Percentiles rank a stretch among this genome's conserved stretches.
Conservation (phyloP, 176 grass and related monocot species). For the Cocos nucifera region DNA sequence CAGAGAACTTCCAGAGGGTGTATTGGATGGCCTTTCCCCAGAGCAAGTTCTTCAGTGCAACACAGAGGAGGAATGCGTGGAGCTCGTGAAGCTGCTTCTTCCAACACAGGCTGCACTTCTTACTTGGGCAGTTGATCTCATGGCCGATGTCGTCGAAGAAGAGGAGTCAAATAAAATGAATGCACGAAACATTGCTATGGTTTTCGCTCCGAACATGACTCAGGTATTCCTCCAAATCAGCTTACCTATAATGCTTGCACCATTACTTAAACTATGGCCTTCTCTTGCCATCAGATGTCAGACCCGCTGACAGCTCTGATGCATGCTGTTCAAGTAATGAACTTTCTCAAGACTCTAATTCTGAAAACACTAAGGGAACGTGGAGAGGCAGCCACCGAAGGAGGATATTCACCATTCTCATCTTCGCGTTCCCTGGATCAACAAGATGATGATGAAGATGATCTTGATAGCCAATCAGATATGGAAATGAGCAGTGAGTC, state of each 20-base stretch:
- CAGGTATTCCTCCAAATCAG: constrained; percentile 34
- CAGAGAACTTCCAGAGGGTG: constrained; percentile 90
- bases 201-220: constrained; percentile 96
- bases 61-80: constrained; percentile 73
- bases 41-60: constrained; percentile 74
- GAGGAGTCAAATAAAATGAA: constrained; percentile 96
- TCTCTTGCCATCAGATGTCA: constrained; percentile 69
- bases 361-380: constrained; percentile 68
- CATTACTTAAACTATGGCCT: background rate
- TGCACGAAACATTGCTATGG: constrained; percentile 91
- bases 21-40: constrained; percentile 66
- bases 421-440: constrained; percentile 44
- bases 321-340: constrained; percentile 99
- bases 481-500: constrained; percentile 23
- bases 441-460: constrained; percentile 8
- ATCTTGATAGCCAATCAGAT: constrained; percentile 14
- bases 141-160: constrained; percentile 83
- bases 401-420: constrained; percentile 54
- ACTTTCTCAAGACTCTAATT: constrained; percentile 87
- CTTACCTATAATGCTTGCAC: too few relatives aligned
- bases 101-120: constrained; percentile 66
- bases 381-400: constrained; percentile 31
- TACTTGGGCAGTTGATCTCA: constrained; percentile 78
- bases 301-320: constrained; percentile 94
- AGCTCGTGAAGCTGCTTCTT: constrained; percentile 48